Evolutionary conservation across 2,329 filamentous ascomycete species (phyloP).

Genomic region (Botrytis pseudocinerea): DNA sequence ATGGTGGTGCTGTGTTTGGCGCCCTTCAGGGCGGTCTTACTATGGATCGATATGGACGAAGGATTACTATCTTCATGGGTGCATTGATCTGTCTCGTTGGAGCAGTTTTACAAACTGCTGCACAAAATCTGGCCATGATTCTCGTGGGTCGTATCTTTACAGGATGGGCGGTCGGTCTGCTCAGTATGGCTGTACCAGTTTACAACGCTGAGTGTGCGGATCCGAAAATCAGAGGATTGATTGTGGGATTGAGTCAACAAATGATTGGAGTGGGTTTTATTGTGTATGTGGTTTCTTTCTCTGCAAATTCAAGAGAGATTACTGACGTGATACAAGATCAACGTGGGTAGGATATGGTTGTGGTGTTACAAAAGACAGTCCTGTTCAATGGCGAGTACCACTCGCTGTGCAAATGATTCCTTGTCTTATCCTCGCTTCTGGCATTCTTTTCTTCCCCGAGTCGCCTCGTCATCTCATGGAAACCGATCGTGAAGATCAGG

Average conservation of each 20-base stretch:
- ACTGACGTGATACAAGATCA: slow-evolving; percentile 43
- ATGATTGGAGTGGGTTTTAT: slow-evolving; percentile 62
- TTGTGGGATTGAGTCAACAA: slow-evolving; percentile 64
- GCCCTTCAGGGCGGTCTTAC: slow-evolving; percentile 47
- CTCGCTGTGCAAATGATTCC: slow-evolving; percentile 63
- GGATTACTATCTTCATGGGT: slow-evolving; percentile 58
- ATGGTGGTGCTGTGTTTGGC: slow-evolving; percentile 55
- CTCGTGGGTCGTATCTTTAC: slow-evolving; percentile 60
- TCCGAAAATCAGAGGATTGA: slow-evolving; percentile 60
- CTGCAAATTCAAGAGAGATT: neutral
- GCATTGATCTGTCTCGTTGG: slow-evolving; percentile 60
- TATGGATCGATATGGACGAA: slow-evolving; percentile 59
- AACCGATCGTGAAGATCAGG: slow-evolving; percentile 63
- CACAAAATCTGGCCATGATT: slow-evolving; percentile 53
- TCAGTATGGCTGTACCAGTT: slow-evolving; percentile 64
- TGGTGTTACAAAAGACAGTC: slow-evolving; percentile 24
- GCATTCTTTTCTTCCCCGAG: slow-evolving; percentile 74
- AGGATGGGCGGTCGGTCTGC: slow-evolving; percentile 58
- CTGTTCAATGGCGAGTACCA: slow-evolving; percentile 37
- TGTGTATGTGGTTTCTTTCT: slow-evolving; percentile 28
- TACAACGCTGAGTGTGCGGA: slow-evolving; percentile 68
- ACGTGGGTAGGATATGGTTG: slow-evolving; percentile 60
- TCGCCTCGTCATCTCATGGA: slow-evolving; percentile 73
- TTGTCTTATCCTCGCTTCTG: slow-evolving; percentile 57
- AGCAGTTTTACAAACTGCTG: slow-evolving; percentile 60